phyloP scores from a whole-genome alignment of 2,329 filamentous ascomycete genomes.

The Claviceps maximensis region DNA sequence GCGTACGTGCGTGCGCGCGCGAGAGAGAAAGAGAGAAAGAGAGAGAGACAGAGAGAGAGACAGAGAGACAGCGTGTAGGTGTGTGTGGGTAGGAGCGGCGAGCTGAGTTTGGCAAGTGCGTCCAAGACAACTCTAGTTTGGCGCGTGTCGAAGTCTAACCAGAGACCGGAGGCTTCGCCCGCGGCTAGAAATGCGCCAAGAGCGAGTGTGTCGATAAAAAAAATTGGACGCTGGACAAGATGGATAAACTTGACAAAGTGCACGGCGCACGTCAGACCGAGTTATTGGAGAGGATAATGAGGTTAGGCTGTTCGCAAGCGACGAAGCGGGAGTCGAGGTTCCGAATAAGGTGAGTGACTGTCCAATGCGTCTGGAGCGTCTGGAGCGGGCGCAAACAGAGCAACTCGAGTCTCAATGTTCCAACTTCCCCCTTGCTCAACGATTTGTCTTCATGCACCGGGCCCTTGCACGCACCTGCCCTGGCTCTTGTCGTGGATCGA shows the following conservation, averaged over 20 bases:
- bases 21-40: neutral
- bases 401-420: neutral
- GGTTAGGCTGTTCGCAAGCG: neutral
- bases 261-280: neutral
- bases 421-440: neutral
- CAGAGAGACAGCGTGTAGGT: neutral
- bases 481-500: neutral
- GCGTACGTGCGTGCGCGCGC: neutral
- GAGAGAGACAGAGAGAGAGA: neutral
- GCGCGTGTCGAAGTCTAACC: conserved; percentile 5
- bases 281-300: neutral
- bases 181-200: neutral
- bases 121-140: conserved; percentile 1
- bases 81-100: neutral
- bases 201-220: neutral
- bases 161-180: neutral
- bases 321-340: neutral
- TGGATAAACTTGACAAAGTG: neutral
- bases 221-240: neutral
- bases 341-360: neutral
- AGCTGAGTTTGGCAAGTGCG: neutral
- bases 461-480: neutral
- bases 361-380: neutral
- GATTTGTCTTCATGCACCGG: neutral
- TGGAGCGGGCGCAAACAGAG: neutral